Conservation (phyloP, 495 filamentous ascomycete genomes). For the Hypoxylon fragiforme region DNA sequence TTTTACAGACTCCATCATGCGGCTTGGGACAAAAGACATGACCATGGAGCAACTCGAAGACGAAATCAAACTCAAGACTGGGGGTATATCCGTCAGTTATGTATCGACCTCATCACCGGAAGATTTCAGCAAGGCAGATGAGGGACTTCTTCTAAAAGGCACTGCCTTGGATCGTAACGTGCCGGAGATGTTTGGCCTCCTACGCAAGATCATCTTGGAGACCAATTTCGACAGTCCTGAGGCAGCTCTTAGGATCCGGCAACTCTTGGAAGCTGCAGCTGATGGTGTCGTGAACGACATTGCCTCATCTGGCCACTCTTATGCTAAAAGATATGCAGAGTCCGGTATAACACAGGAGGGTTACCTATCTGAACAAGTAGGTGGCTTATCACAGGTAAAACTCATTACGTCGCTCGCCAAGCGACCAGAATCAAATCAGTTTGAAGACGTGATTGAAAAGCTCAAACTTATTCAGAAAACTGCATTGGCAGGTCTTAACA, state of each 20-base stretch:
- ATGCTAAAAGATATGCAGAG: conserved; percentile 79
- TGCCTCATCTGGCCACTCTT: conserved; percentile 83
- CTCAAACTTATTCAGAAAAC: conserved; percentile 83
- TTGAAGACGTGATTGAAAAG: conserved; percentile 78
- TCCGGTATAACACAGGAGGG: conserved; percentile 73
- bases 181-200: conserved; percentile 83
- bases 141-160: conserved; percentile 81
- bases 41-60: conserved; percentile 96
- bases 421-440: conserved; percentile 59
- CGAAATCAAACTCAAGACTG: conserved; percentile 92
- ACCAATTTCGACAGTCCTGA: conserved; percentile 85
- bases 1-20: conserved; percentile 90
- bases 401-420: conserved; percentile 67
- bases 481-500: conserved; percentile 61
- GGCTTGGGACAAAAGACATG: conserved; percentile 82
- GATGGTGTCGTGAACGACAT: conserved; percentile 91
- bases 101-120: conserved; percentile 74
- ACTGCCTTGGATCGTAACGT: conserved; percentile 88
- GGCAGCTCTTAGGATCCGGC: conserved; percentile 77
- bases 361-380: conserved; percentile 75
- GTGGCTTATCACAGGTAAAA: conserved; percentile 84
- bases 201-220: conserved; percentile 77
- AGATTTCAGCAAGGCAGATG: conserved; percentile 67
- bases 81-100: conserved; percentile 81
- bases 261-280: conserved; percentile 80